These are phyloP conservation scores for Aspergillus indologenus DNA, from an alignment of 495 filamentous ascomycete species.

Conservation along the genomic window DNA sequence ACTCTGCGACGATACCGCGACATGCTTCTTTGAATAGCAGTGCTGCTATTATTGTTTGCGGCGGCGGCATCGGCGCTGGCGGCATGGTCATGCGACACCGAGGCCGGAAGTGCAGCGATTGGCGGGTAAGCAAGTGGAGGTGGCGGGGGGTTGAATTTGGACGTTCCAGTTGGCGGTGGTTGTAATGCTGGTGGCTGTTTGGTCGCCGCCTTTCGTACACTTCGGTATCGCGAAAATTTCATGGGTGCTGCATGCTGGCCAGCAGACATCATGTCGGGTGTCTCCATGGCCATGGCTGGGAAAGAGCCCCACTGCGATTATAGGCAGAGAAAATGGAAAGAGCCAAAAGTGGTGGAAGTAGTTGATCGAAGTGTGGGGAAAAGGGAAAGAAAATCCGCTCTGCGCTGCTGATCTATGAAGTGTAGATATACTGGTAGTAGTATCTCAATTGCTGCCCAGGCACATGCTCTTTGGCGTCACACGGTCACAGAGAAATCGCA, in stretches of 20 bases:
- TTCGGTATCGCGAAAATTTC: constrained; percentile 41
- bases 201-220: constrained; percentile 29
- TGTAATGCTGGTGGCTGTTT: constrained; percentile 10
- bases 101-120: not conserved
- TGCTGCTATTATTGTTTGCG: not conserved
- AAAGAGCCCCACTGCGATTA: not conserved
- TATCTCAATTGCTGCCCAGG: not conserved
- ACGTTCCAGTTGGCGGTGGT: no score
- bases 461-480: not conserved
- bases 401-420: not conserved
- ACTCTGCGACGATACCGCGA: not conserved
- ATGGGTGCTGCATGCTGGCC: constrained; percentile 17
- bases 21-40: not conserved
- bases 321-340: not conserved
- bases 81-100: not conserved
- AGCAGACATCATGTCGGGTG: constrained; percentile 16
- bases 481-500: no score
- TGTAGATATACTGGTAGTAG: not conserved
- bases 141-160: not conserved
- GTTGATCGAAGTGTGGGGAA: not conserved
- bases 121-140: not conserved
- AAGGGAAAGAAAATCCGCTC: not conserved
- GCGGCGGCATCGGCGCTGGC: not conserved
- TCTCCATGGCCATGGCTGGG: constrained; percentile 21
- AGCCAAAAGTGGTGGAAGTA: not conserved